Conservation (phyloP, 305 asterid genomes). For the Fraxinus albicans region DNA sequence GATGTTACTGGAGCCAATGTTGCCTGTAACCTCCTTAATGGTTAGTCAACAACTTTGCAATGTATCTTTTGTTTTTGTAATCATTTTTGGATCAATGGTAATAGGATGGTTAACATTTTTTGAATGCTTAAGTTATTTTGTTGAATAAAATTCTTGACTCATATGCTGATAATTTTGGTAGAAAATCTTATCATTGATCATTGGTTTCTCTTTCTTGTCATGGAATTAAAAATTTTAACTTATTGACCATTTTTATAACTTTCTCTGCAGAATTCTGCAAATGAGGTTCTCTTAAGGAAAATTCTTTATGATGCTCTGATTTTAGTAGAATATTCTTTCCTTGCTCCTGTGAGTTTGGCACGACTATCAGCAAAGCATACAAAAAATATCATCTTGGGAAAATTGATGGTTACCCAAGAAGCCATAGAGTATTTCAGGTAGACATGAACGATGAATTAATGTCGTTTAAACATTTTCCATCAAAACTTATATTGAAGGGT, state of each 20-base stretch:
- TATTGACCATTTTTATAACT: neutral
- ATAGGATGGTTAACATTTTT: neutral
- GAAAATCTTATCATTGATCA: neutral
- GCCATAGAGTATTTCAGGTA: slow-evolving; percentile 59
- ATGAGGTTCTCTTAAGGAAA: slow-evolving; percentile 43
- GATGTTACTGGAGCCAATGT: slow-evolving; percentile 57
- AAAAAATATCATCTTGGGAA: slow-evolving; percentile 43
- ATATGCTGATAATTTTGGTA: neutral
- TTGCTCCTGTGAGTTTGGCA: slow-evolving; percentile 46
- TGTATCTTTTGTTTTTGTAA: slow-evolving; percentile 3
- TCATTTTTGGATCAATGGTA: neutral
- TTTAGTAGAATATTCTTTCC: slow-evolving; percentile 66
- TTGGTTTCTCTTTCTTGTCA: neutral
- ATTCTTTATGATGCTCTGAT: slow-evolving; percentile 50
- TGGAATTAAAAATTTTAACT: neutral
- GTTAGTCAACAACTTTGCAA: slow-evolving; percentile 38
- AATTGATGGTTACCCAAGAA: slow-evolving; percentile 52
- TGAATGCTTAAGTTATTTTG: neutral
- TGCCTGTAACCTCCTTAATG: slow-evolving; percentile 51
- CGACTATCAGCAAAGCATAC: slow-evolving; percentile 46
- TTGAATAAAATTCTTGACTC: neutral
- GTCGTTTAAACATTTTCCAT: neutral
- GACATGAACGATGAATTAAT: neutral
- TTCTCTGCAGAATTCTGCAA: slow-evolving; percentile 47
- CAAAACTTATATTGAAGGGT: neutral